Evolutionary conservation across 2,329 filamentous ascomycete species (phyloP).

Genomic region (Colletotrichum lindemuthianum): DNA sequence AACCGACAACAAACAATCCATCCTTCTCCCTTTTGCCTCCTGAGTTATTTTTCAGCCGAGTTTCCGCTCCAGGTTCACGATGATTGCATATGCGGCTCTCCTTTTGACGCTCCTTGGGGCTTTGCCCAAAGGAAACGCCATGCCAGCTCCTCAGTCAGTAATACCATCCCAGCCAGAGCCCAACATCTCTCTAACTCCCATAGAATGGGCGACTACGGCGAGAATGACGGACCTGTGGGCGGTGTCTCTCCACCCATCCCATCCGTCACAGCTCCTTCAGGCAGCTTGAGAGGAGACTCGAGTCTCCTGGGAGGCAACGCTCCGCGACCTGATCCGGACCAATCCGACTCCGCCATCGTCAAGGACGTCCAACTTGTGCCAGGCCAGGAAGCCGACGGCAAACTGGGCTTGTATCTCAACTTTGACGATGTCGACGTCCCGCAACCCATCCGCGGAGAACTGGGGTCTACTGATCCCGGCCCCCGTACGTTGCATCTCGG

Average conservation of each 20-base stretch:
- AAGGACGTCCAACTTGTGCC: constrained; percentile 52
- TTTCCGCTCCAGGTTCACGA: neutral
- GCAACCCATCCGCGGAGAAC: constrained; percentile 64
- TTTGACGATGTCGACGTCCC: constrained; percentile 62
- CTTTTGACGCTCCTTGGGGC: constrained; percentile 17
- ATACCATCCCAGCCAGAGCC: no score
- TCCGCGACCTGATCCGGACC: constrained; percentile 47
- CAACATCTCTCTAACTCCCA: neutral
- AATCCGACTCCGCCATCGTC: constrained; percentile 49
- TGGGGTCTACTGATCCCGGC: constrained; percentile 62
- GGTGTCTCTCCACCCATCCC: constrained; percentile 52
- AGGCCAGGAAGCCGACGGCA: constrained; percentile 60
- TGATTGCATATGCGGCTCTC: constrained; percentile 14
- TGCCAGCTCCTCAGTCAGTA: constrained; percentile 25
- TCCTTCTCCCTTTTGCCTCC: neutral
- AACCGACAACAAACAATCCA: neutral
- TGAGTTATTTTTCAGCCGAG: neutral
- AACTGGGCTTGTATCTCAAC: constrained; percentile 63
- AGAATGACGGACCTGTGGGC: constrained; percentile 54
- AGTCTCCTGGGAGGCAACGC: constrained; percentile 53
- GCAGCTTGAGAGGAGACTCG: constrained; percentile 52
- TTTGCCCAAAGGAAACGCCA: constrained; percentile 14
- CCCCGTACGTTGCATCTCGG: constrained; percentile 50
- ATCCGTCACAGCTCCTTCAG: constrained; percentile 48
- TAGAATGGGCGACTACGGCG: constrained; percentile 52